phyloP scores from a whole-genome alignment of 2,329 filamentous ascomycete species.

The Trichoderma sp. region DNA sequence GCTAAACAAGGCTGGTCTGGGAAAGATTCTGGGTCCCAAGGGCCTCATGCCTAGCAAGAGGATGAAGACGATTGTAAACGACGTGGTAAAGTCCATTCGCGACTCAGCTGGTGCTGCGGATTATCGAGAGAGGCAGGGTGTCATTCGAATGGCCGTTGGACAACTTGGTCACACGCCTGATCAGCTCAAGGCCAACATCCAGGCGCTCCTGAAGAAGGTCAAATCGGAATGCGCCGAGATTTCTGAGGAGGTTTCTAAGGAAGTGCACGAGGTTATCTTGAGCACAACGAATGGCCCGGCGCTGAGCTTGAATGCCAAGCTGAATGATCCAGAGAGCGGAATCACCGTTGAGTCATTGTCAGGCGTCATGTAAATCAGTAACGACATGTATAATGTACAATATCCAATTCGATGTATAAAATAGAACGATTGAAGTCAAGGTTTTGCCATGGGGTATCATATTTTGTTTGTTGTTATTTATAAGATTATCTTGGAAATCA shows the following conservation, averaged over 20 bases:
- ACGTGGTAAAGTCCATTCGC: constrained; percentile 72
- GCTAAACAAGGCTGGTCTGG: constrained; percentile 78
- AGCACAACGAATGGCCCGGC: constrained; percentile 87
- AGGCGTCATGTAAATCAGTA: constrained; percentile 51
- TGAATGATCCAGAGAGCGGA: constrained; percentile 62
- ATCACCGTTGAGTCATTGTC: constrained; percentile 55
- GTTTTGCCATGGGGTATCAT: constrained; percentile 33
- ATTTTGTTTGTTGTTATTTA: background rate
- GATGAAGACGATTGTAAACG: constrained; percentile 82
- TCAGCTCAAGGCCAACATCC: constrained; percentile 82
- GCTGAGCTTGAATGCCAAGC: constrained; percentile 80
- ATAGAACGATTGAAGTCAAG: constrained; percentile 16
- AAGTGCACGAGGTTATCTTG: constrained; percentile 66
- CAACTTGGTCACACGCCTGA: constrained; percentile 88
- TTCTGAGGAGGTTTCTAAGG: constrained; percentile 52
- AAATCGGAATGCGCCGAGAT: constrained; percentile 78
- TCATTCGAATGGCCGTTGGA: constrained; percentile 86
- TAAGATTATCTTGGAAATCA: background rate
- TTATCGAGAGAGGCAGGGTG: constrained; percentile 83
- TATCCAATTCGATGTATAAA: constrained; percentile 33
- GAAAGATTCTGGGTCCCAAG: constrained; percentile 79
- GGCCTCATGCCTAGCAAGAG: constrained; percentile 92
- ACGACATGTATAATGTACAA: constrained; percentile 38
- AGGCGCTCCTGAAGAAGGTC: constrained; percentile 70
- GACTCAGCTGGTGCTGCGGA: constrained; percentile 82